Percentiles rank a stretch among this genome's conserved stretches.
Evolutionary conservation across 2,329 filamentous ascomycete species (phyloP).

Genomic region (Monosporascus sp.): DNA sequence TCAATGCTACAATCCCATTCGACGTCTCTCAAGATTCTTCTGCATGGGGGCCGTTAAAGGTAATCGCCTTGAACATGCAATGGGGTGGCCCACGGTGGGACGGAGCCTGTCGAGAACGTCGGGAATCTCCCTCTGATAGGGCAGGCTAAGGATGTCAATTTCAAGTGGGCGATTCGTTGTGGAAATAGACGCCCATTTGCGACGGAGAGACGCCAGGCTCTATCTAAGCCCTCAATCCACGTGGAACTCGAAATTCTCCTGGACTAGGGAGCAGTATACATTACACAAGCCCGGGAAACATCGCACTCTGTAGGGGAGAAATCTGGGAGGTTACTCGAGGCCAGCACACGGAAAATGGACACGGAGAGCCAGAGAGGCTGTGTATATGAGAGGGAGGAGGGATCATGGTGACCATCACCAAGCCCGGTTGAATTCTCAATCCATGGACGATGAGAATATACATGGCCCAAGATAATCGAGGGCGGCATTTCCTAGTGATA

Average conservation of each 20-base stretch:
- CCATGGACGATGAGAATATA: conserved; percentile 2
- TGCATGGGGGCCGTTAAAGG: conserved; percentile 35
- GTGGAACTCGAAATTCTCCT: conserved; percentile 15
- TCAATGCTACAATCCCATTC: conserved; percentile 27
- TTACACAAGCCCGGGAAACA: neutral
- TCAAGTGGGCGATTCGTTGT: conserved; percentile 34
- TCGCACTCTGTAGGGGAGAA: conserved; percentile 1
- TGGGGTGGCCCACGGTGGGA: conserved; percentile 34
- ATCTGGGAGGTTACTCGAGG: conserved; percentile 2
- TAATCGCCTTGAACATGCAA: conserved; percentile 31
- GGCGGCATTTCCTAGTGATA: conserved; percentile 4
- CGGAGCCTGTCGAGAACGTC: conserved; percentile 32
- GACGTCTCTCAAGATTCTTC: conserved; percentile 23
- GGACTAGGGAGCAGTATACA: neutral
- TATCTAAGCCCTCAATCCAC: conserved; percentile 7
- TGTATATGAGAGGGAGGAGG: conserved; percentile 18
- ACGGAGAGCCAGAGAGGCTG: conserved; percentile 12
- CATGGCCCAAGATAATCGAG: conserved; percentile 6
- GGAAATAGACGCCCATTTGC: conserved; percentile 41
- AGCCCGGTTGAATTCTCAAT: neutral
- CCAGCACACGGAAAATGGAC: conserved; percentile 1
- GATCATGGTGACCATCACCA: neutral
- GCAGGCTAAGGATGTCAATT: conserved; percentile 29
- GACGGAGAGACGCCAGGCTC: conserved; percentile 30
- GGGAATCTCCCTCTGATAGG: conserved; percentile 38